Percentiles rank a stretch among this genome's conserved stretches.
These are phyloP conservation scores for Cordyceps pruinosa DNA, from an alignment of 2,329 filamentous ascomycete species.

Conservation along the genomic window DNA sequence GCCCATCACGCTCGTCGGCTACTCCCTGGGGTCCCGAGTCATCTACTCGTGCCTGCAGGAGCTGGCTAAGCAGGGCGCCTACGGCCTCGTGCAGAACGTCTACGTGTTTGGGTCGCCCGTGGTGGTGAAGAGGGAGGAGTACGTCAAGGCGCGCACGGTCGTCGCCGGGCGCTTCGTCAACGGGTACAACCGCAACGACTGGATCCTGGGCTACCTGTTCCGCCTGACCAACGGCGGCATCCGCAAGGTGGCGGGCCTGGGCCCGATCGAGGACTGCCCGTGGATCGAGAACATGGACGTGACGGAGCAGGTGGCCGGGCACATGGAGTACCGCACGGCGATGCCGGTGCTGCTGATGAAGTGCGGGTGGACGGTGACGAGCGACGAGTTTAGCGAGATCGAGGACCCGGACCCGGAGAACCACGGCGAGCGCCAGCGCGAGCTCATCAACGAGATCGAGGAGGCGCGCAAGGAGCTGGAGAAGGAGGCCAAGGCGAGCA, in stretches of 20 bases:
- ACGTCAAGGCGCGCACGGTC: constrained; percentile 69
- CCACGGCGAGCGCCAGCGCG: constrained; percentile 76
- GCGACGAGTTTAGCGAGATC: constrained; percentile 91
- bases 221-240: constrained; percentile 89
- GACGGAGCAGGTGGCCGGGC: constrained; percentile 76
- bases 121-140: constrained; percentile 88
- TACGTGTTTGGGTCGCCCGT: constrained; percentile 91
- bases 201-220: constrained; percentile 96
- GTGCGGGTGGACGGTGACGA: constrained; percentile 85
- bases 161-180: constrained; percentile 92
- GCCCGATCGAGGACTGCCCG: constrained; percentile 65
- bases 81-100: constrained; percentile 87
- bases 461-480: constrained; percentile 85
- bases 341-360: constrained; percentile 85
- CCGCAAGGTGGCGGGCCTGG: constrained; percentile 78
- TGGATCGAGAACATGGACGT: constrained; percentile 87
- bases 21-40: constrained; percentile 84
- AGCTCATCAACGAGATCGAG: constrained; percentile 94
- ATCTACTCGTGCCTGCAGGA: constrained; percentile 90
- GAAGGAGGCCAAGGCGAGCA: constrained; percentile 61
- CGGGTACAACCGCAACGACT: constrained; percentile 89
- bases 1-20: constrained; percentile 88
- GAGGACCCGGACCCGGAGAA: constrained; percentile 96
- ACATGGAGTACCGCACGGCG: constrained; percentile 92
- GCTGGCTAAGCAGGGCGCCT: constrained; percentile 73